phyloP scores from a whole-genome alignment of 2,329 filamentous ascomycete genomes.

The Neopestalotiopsis sp. region DNA sequence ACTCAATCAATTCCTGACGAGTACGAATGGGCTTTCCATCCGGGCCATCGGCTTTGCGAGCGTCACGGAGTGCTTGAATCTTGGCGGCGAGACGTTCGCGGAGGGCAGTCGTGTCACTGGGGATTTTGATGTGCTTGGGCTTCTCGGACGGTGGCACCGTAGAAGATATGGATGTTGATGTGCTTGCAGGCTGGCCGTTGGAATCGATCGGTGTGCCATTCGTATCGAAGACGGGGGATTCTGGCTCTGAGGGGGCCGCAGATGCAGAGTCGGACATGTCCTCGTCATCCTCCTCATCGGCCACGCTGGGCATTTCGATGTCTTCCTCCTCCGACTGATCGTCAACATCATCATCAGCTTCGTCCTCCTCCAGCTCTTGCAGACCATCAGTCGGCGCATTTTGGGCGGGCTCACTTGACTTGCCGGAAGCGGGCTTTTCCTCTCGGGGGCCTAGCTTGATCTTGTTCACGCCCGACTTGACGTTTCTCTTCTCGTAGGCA shows the following conservation, averaged over 20 bases:
- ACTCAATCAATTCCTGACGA: conserved; percentile 90
- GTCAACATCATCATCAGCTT: conserved; percentile 23
- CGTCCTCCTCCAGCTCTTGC: conserved; percentile 21
- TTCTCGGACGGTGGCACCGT: conserved; percentile 64
- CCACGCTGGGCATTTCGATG: conserved; percentile 55
- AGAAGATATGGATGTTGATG: conserved; percentile 73
- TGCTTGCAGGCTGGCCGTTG: conserved; percentile 55
- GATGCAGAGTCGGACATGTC: conserved; percentile 35
- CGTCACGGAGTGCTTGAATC: conserved; percentile 83
- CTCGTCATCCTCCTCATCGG: conserved; percentile 51
- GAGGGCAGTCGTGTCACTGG: conserved; percentile 75
- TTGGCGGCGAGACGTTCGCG: conserved; percentile 80
- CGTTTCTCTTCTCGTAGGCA: conserved; percentile 45
- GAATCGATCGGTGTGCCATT: conserved; percentile 48
- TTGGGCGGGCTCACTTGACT: neutral
- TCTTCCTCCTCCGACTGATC: conserved; percentile 42
- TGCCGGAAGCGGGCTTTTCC: conserved; percentile 28
- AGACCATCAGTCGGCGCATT: conserved; percentile 21
- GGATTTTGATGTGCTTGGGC: conserved; percentile 70
- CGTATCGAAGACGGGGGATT: conserved; percentile 67
- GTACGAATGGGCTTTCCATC: conserved; percentile 84
- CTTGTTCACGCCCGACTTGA: conserved; percentile 41
- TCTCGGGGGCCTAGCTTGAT: conserved; percentile 38
- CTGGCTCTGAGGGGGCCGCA: conserved; percentile 54
- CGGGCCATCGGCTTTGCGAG: conserved; percentile 84